Base-by-base conservation (phyloP, 371 early-diverging fungal species). In the Actinomortierella ambigua region DNA sequence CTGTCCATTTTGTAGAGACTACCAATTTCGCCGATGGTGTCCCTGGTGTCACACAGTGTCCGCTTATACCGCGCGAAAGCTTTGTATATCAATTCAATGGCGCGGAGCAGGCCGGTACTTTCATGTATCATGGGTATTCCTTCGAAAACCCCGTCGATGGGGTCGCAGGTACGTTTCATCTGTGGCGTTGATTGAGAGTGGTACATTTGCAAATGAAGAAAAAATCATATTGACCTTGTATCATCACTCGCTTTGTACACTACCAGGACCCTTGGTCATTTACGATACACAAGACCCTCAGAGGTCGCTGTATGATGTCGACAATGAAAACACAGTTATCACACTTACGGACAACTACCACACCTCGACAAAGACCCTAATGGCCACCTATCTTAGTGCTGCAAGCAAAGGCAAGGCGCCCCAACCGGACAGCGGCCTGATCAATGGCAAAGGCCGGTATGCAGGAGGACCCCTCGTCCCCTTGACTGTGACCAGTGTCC, bases 111-210 rank as follows among this genome's bases (percentile, higher is more conserved):
- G 57, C 59, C 40, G 81, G 79, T 4, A 81, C 81, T 18, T 79
- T 69, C 53, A 79, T 78, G 78, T 81, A 75, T 75, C 79, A 79
- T 51, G 71, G 76, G 4, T 78, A 79, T 53, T 52, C 68, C 18
- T 63, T 59, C 14, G 55, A 64, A 17, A 75, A 79, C 47, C 77
- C 79, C 54, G 56, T 68, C 53, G 79, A 79, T 58, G 78, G 78
- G 39, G 62, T 61, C 56, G 56, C 73, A 42, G 79, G 79, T n/a
- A n/a, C n/a, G n/a, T n/a, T n/a, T n/a, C n/a, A n/a, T n/a, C n/a
- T n/a, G n/a, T n/a, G n/a, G n/a, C n/a, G n/a, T 48, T 17, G 54
- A 48, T 60, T 60, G 55, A 60, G 61, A 54, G 55, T 54, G 61
- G 44, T 60, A 60, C 59, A 54, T 63, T 55, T 54, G 46, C 47